Conservation (phyloP, 345 rosid genomes). For the Eucalyptus melliodora region DNA sequence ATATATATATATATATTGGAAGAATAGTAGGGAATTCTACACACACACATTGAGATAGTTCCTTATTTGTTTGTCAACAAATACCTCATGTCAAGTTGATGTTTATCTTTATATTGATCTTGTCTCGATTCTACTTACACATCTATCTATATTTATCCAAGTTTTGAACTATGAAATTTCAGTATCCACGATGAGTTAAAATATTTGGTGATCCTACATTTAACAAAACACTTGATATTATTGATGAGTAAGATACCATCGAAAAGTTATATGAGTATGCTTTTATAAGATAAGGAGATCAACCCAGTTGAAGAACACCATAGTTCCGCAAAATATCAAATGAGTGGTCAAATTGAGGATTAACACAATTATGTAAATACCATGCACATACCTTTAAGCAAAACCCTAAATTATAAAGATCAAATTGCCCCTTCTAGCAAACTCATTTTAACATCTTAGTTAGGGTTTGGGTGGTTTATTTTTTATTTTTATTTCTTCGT, state of each 20-base stretch:
- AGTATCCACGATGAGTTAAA: neutral
- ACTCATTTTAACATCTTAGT: no score
- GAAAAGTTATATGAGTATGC: neutral
- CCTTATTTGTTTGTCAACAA: neutral
- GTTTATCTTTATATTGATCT: neutral
- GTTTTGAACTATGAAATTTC: neutral
- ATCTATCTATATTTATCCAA: neutral
- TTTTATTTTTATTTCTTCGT: neutral
- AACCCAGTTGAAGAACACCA: neutral
- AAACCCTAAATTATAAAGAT: no score
- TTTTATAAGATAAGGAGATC: neutral
- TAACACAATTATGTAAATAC: neutral
- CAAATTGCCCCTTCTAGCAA: no score
- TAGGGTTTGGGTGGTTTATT: no score
- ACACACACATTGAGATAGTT: neutral
- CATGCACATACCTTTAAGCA: no score
- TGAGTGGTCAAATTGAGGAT: neutral
- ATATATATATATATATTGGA: no score
- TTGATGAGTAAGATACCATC: no score
- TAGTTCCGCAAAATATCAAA: neutral
- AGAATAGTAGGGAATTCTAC: no score
- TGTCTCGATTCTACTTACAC: neutral
- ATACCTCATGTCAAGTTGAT: neutral
- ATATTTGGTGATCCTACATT: neutral
- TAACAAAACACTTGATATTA: no score